These are phyloP conservation scores for Niveomyces coronatus DNA, from an alignment of 2,329 filamentous ascomycete species.

Conservation along the genomic window DNA sequence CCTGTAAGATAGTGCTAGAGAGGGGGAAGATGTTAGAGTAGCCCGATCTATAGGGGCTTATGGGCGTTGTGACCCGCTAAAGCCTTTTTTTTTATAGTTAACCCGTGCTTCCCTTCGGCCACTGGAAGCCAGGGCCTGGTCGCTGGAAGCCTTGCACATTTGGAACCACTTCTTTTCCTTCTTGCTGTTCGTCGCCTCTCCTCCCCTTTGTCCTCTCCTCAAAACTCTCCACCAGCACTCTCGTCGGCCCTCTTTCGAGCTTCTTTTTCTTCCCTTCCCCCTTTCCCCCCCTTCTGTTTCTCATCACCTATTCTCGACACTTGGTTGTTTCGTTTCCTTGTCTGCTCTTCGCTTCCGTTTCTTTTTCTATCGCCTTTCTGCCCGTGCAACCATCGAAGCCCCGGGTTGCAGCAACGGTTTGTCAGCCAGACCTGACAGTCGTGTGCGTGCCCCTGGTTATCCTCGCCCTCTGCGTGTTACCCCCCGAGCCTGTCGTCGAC, in stretches of 20 bases:
- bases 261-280: conserved; percentile 6
- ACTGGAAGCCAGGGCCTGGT: too few relatives aligned
- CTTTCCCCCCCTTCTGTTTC: conserved; percentile 3
- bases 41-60: too few relatives aligned
- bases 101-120: too few relatives aligned
- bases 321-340: conserved; percentile 1
- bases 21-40: too few relatives aligned
- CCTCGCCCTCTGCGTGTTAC: conserved; percentile 5
- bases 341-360: conserved; percentile 6
- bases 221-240: conserved; percentile 8
- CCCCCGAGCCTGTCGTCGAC: conserved; percentile 6
- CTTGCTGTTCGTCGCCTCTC: background rate
- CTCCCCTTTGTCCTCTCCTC: conserved; percentile 7
- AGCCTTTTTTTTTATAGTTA: too few relatives aligned
- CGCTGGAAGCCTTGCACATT: too few relatives aligned
- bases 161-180: conserved; percentile 9
- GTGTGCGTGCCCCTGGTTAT: conserved; percentile 9
- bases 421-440: conserved; percentile 8
- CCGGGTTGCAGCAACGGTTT: background rate
- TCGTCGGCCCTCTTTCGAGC: conserved; percentile 3
- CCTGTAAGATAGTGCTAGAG: too few relatives aligned
- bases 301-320: conserved; percentile 7
- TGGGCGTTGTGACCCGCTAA: too few relatives aligned
- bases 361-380: conserved; percentile 1
- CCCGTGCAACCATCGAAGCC: background rate